Evolutionary conservation across 1,284 basidiomycete genomes (phyloP).

Genomic region (Trichosporon sp.): DNA sequence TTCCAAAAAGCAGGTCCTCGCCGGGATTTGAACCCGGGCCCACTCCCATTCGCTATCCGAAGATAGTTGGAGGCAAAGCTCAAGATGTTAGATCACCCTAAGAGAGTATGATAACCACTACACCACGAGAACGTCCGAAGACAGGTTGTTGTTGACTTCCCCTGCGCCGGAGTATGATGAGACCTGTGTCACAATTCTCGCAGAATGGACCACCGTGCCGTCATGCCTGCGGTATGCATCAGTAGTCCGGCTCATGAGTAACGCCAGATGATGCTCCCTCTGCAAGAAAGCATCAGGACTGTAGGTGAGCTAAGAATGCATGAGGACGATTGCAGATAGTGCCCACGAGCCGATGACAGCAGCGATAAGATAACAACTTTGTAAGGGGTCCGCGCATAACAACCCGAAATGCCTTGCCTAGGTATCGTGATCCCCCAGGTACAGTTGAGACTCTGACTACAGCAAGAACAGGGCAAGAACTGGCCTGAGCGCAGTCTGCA

Average conservation of each 20-base stretch:
- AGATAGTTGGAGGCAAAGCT: constrained; percentile 2
- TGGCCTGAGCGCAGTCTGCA: too few species aligned
- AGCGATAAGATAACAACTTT: background rate
- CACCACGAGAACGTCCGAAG: constrained; percentile 13
- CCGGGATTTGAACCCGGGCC: constrained; percentile 13
- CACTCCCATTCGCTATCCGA: background rate
- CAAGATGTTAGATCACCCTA: constrained; percentile 15
- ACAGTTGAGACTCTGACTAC: too few species aligned
- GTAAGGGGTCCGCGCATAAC: too few species aligned
- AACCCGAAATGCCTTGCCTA: too few species aligned
- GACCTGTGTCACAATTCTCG: background rate
- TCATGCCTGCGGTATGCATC: background rate
- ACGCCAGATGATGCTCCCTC: too few species aligned
- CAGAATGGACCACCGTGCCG: background rate
- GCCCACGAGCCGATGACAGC: background rate
- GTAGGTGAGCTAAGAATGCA: too few species aligned
- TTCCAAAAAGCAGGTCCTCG: constrained; percentile 10
- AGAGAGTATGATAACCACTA: constrained; percentile 15
- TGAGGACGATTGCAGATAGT: background rate
- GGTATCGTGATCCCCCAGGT: too few species aligned
- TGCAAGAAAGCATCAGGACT: too few species aligned
- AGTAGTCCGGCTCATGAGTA: too few species aligned
- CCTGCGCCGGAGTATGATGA: background rate
- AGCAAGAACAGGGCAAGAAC: too few species aligned
- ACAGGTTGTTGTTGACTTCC: background rate